Conservation (phyloP, 768 basidiomycete genomes). For the Boletus subcaerulescens region DNA sequence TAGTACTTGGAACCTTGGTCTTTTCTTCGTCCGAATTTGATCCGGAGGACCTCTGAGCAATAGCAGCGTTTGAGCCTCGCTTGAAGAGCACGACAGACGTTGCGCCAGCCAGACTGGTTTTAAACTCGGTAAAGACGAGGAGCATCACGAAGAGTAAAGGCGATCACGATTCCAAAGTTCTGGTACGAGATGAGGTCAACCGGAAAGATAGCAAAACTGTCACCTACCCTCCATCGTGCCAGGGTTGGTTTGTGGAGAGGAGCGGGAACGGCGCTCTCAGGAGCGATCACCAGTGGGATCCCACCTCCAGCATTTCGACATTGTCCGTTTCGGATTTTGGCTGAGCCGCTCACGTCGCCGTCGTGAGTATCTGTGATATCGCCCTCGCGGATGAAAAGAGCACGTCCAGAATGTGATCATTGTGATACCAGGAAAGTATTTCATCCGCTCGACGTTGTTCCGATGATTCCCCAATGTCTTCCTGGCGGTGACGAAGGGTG, state of each 20-base stretch:
- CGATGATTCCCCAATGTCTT: conserved; percentile 46
- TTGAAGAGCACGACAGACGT: conserved; percentile 61
- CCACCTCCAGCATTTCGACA: conserved; percentile 61
- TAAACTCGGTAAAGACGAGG: conserved; percentile 58
- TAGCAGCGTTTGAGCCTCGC: conserved; percentile 43
- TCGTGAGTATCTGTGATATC: conserved; percentile 36
- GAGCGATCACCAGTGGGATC: conserved; percentile 6
- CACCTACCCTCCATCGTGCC: conserved; percentile 46
- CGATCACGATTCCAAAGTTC: conserved; percentile 70
- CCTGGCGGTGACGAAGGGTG: conserved; percentile 61
- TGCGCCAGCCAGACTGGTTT: conserved; percentile 35
- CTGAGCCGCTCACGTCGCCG: conserved; percentile 40
- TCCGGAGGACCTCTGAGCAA: not conserved
- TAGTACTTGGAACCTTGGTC: conserved; percentile 9
- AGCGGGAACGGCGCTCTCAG: no score
- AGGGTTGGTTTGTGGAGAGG: no score
- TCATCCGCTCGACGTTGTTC: conserved; percentile 47
- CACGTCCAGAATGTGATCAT: conserved; percentile 53
- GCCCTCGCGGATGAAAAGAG: conserved; percentile 53
- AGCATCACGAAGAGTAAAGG: conserved; percentile 58
- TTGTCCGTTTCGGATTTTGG: conserved; percentile 44
- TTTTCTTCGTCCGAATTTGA: conserved; percentile 33
- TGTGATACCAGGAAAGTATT: conserved; percentile 54
- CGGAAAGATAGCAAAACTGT: not conserved
- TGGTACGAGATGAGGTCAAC: conserved; percentile 20